Evolutionary conservation across 495 filamentous ascomycete species (phyloP).

Genomic region (Pyronema omphalodes): DNA sequence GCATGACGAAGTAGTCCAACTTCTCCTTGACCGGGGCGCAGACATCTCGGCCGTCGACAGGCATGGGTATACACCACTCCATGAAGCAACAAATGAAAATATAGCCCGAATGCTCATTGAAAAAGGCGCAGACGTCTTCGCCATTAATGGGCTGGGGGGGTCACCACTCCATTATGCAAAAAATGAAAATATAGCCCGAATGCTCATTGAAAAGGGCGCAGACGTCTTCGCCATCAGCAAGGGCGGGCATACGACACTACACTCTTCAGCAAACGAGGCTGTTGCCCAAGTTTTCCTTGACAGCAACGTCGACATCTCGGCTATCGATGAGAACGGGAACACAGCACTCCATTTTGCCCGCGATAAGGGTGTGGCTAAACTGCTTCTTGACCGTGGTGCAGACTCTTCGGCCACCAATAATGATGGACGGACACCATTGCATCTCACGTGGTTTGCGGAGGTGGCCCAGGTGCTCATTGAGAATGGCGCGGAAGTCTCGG

Average conservation of each 20-base stretch:
- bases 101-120: not conserved
- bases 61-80: not conserved
- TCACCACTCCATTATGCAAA: not conserved
- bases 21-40: not conserved
- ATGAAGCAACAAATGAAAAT: not conserved
- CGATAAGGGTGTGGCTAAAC: too few species aligned
- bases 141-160: not conserved
- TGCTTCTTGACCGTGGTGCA: too few species aligned
- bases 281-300: not conserved
- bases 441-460: too few species aligned
- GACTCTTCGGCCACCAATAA: too few species aligned
- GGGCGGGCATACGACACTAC: not conserved
- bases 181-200: not conserved
- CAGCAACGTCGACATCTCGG: not conserved
- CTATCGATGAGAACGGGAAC: not conserved
- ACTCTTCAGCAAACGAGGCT: not conserved
- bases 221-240: not conserved
- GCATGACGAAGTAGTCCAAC: not conserved
- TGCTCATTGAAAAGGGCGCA: not conserved
- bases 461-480: too few species aligned
- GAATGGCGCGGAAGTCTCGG: too few species aligned
- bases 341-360: not conserved
- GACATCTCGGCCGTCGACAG: not conserved
- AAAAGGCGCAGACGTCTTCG: not conserved
- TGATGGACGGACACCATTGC: too few species aligned